Base-by-base conservation (phyloP, 768 basidiomycete genomes). In the Boletus coccyginus region DNA sequence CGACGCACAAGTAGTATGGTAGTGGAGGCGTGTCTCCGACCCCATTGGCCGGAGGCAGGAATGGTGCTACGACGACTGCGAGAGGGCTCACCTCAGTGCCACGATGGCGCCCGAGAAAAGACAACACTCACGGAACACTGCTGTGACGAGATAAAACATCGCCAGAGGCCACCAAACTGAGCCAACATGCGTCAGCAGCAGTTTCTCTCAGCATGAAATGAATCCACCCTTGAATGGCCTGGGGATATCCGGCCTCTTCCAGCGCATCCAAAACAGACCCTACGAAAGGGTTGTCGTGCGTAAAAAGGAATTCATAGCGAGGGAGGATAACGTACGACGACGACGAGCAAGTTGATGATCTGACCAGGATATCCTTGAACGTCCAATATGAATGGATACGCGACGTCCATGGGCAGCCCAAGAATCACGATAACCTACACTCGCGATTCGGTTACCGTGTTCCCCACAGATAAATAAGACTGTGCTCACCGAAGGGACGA, bases 361-460 rank as follows among this genome's bases (percentile, higher is more conserved):
- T 84, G 83, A 40, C 46, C 55, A 4, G 83, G 84, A 45, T 71
- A 70, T 43, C 66, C 68, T 50, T 82, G 76, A 13, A 85, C 71
- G 49, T 85, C 82, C 6, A 85, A 70, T 52, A 85, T 84, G 60
- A 86, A 85, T 0, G 83, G 81, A 58, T 83, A 86, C 0, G 76
- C 83, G 7, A 83, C 75, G 2, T 66, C 55, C 8, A 79, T 75
- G 2, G 83, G 82, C 0, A 82, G 81, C 3, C 66, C 81, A 32
- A 84, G 61, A 46, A 84, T 84, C 40, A 84, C 72, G 39, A 84
- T 76, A 77, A 36, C 73, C 81, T 66, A 35, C 61, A 74, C 10
- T 13, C 13, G 31, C 24, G 35, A 13, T 75, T 3, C 4, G 8
- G 35, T 35, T 10, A 21, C 9, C 7, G 19, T 38, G 35, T 10